A percentile compares a stretch with the other conserved stretches of the same genome.
phyloP scores from a whole-genome alignment of 139 green algal genomes.

The Dunaliella sp. region DNA sequence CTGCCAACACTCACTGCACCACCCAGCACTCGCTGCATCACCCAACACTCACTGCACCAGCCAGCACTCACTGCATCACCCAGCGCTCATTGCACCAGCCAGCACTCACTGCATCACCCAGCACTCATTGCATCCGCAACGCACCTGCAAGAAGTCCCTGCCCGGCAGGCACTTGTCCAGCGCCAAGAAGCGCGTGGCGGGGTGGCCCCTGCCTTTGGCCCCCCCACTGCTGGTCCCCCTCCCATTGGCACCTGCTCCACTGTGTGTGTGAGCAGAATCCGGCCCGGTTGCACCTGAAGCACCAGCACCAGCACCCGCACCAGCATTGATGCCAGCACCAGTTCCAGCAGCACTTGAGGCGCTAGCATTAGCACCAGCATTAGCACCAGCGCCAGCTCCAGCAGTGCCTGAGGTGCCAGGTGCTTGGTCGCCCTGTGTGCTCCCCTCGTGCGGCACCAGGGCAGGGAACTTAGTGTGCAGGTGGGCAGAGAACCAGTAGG shows the following conservation, averaged over 20 bases:
- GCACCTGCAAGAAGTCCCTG: conserved; percentile 90
- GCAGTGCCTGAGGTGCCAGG: neutral
- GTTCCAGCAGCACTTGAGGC: neutral
- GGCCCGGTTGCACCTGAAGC: neutral
- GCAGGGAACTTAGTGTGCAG: conserved; percentile 95
- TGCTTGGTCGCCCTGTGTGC: neutral
- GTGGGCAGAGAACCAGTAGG: conserved; percentile 95
- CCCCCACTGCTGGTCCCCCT: no score
- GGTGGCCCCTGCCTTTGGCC: neutral
- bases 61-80: no score
- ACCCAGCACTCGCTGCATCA: no score
- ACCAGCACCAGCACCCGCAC: neutral
- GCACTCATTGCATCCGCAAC: no score
- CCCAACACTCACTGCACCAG: no score
- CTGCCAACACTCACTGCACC: no score
- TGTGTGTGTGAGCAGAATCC: neutral
- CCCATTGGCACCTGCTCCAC: no score
- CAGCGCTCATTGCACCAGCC: no score
- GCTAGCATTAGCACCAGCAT: conserved; percentile 1
- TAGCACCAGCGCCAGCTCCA: conserved; percentile 15
- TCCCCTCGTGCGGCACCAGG: conserved; percentile 64
- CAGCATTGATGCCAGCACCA: neutral
- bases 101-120: no score
- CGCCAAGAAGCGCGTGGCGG: conserved; percentile 84
- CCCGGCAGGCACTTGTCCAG: conserved; percentile 97